Evolutionary conservation across 2,329 filamentous ascomycete species (phyloP), one percentile per base, ranked within the genome.

Genomic region (Bipolaris cookei): DNA sequence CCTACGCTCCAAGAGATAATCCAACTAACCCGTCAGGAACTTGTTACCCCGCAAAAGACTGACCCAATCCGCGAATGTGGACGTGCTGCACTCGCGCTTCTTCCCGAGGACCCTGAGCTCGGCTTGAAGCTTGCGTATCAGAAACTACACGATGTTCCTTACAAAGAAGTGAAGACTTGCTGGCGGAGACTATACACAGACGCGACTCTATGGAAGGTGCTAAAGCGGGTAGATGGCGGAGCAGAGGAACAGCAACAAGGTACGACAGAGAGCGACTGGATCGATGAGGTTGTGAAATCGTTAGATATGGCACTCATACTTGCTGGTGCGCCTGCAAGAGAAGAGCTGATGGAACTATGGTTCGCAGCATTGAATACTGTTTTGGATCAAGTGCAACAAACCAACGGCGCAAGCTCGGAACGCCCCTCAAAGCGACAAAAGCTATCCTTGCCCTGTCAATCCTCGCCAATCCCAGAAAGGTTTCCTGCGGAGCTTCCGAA

Each of bases 291-390:
- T 1, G 84, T 96, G 32, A 82, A 83, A 51, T 77, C 83, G 1
- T 81, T 98, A 1, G 93, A 97, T 67, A 86, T 88, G 73, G 88
- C 90, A 0, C 76, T 96, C 42, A 91, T 96, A 43, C 84, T 92
- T 51, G 86, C 90, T 0, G 90, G 53, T 6, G 72, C 68, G 6
- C 70, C 70, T 1, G 23, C 39, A 13, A 63, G 73, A 37, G 71
- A 70, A 44, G 67, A 68, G 4, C 37, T 80, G 1, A 67, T 81
- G 16, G 72, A 78, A 54, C 38, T 83, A 74, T 80, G 88, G 43
- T 81, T 88, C 54, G 69, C 76, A 39, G 81, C 82, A 0, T 67
- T 90, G 21, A 71, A 75, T 3, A 46, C 38, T 5, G 47, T 58
- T 11, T 35, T 70, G n/a, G 41, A 16, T 11, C 8, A n/a, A 32